A percentile compares a stretch with the other conserved stretches of the same genome.
These are phyloP conservation scores for Tephrocybe rancida DNA, from an alignment of 768 basidiomycete species.

Conservation along the genomic window DNA sequence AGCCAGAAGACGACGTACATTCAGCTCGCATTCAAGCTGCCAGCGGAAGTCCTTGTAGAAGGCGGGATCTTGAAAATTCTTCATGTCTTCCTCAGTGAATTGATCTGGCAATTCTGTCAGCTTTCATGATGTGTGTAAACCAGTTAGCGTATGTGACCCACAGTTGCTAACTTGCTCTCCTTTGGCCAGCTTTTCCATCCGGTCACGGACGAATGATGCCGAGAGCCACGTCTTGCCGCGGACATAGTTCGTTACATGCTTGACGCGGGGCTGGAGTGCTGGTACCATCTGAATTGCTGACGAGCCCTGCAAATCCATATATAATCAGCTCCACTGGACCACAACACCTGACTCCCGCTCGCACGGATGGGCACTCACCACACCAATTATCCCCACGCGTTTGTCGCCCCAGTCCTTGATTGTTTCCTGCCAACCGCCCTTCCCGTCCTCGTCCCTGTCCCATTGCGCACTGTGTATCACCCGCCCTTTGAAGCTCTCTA, in stretches of 20 bases:
- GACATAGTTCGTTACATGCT: conserved; percentile 54
- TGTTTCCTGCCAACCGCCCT: conserved; percentile 42
- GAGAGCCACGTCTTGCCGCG: conserved; percentile 64
- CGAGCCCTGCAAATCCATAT: conserved; percentile 45
- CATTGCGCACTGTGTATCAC: conserved; percentile 68
- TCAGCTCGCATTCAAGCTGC: conserved; percentile 49
- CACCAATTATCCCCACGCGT: conserved; percentile 59
- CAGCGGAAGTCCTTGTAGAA: conserved; percentile 52
- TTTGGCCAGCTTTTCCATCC: conserved; percentile 38
- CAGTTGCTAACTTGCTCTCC: conserved; percentile 46
- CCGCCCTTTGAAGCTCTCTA: conserved; percentile 57
- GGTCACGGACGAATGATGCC: conserved; percentile 42
- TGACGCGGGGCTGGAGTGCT: conserved; percentile 54
- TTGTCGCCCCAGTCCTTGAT: conserved; percentile 54
- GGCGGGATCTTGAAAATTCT: conserved; percentile 47
- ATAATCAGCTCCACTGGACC: neutral
- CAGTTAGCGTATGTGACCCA: conserved; percentile 20
- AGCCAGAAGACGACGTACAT: conserved; percentile 33
- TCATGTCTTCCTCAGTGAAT: conserved; percentile 54
- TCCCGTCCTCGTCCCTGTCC: conserved; percentile 41
- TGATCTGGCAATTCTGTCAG: conserved; percentile 30
- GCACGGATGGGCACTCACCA: conserved; percentile 38
- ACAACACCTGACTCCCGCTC: neutral
- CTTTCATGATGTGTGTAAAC: neutral
- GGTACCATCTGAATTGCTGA: conserved; percentile 65